These are phyloP conservation scores for Fusarium transvaalense DNA, from an alignment of 2,329 filamentous ascomycete genomes.

Conservation along the genomic window DNA sequence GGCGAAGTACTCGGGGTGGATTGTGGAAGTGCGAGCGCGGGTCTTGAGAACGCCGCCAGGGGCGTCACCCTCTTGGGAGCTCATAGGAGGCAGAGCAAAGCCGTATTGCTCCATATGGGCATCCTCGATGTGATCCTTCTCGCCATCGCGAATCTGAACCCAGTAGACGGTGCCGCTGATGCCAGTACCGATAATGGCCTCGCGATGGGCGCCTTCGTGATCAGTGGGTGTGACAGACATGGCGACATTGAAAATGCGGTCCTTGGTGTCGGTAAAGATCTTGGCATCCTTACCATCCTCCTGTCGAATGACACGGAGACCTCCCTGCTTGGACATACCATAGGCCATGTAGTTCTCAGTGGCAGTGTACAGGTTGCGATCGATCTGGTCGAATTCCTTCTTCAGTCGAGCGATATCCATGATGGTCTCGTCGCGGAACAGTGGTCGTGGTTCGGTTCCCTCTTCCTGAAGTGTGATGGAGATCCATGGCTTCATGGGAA, in stretches of 20 bases:
- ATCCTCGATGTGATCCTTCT: conserved; percentile 83
- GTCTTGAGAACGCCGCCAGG: conserved; percentile 96
- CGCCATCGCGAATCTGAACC: conserved; percentile 81
- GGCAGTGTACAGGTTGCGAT: conserved; percentile 91
- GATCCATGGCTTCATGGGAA: conserved; percentile 96
- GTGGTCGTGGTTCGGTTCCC: conserved; percentile 67
- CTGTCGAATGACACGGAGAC: conserved; percentile 92
- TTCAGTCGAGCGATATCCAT: conserved; percentile 95
- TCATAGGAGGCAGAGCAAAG: conserved; percentile 89
- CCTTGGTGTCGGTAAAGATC: conserved; percentile 89
- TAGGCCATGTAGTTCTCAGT: conserved; percentile 94
- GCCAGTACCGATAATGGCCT: conserved; percentile 91
- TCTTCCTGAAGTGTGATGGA: conserved; percentile 80
- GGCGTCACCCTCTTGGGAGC: conserved; percentile 87
- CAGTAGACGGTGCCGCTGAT: conserved; percentile 98
- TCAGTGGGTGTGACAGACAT: conserved; percentile 77
- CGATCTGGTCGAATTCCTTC: conserved; percentile 98
- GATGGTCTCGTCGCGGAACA: conserved; percentile 82
- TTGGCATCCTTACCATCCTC: conserved; percentile 93
- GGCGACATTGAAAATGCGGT: conserved; percentile 94
- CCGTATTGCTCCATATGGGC: conserved; percentile 85
- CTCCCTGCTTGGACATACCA: conserved; percentile 91
- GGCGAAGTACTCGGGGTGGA: conserved; percentile 93
- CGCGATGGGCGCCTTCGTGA: conserved; percentile 69
- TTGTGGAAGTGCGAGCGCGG: conserved; percentile 87